phyloP scores from a whole-genome alignment of 2,329 filamentous ascomycete species.

The Chalara sp. region DNA sequence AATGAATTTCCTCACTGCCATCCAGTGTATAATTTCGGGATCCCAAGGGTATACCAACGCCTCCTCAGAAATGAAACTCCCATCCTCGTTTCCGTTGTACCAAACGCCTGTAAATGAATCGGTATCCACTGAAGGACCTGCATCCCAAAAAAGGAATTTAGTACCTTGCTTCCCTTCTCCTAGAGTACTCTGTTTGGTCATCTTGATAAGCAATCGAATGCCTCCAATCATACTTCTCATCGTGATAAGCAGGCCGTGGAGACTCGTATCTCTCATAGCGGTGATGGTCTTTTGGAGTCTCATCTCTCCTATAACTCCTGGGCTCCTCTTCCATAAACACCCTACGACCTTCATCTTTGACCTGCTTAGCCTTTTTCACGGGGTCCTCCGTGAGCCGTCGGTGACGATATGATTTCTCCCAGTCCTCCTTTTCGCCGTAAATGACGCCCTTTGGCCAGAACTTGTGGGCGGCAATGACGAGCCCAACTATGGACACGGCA shows the following conservation, averaged over 20 bases:
- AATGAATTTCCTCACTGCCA: too few species aligned
- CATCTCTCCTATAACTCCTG: not conserved
- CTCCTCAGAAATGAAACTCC: too few species aligned
- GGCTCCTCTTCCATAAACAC: not conserved
- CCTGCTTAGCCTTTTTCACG: not conserved
- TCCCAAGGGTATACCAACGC: too few species aligned
- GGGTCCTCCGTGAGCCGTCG: conserved; percentile 1
- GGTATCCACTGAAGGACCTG: not conserved
- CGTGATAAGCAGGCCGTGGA: too few species aligned
- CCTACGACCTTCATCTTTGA: conserved; percentile 1
- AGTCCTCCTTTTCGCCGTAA: conserved; percentile 19
- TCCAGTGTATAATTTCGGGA: too few species aligned
- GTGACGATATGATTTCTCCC: conserved; percentile 14
- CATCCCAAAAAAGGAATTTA: not conserved
- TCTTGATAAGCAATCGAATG: not conserved
- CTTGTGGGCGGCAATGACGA: conserved; percentile 18
- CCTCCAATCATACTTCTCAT: too few species aligned
- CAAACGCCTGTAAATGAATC: too few species aligned
- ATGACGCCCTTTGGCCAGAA: conserved; percentile 22
- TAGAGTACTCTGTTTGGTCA: not conserved
- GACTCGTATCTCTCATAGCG: not conserved
- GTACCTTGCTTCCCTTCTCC: not conserved
- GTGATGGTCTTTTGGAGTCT: not conserved
- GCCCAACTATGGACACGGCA: conserved; percentile 16
- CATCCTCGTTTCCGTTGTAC: too few species aligned